Percentiles rank a stretch among this genome's conserved stretches.
phyloP scores from a whole-genome alignment of 805 yeast genomes.

The Ogataea sp. region DNA sequence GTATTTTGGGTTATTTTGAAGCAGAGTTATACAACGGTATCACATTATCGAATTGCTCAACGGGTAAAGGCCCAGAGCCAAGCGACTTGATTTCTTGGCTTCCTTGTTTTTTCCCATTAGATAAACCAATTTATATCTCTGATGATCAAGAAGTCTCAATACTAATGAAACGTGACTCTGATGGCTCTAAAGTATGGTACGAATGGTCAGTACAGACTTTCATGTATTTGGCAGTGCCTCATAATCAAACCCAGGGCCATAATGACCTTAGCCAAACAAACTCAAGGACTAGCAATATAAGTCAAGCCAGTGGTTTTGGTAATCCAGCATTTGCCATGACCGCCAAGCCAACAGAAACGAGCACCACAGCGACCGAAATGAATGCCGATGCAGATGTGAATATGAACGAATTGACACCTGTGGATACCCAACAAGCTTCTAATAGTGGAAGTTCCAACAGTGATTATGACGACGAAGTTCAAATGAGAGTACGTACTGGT shows the following conservation, averaged over 20 bases:
- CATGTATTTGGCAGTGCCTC: conserved; percentile 26
- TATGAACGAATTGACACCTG: too few species aligned
- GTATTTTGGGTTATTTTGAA: conserved; percentile 68
- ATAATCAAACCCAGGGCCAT: conserved; percentile 8
- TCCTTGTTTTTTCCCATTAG: conserved; percentile 57
- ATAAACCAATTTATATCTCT: conserved; percentile 40
- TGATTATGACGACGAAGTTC: conserved; percentile 25
- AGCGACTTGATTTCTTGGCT: conserved; percentile 54
- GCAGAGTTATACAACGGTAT: conserved; percentile 59
- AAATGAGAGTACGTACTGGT: conserved; percentile 35
- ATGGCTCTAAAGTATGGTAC: conserved; percentile 47
- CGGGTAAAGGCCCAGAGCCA: conserved; percentile 26
- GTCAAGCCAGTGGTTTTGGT: too few species aligned
- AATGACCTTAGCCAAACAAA: conserved; percentile 3
- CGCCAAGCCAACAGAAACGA: too few species aligned
- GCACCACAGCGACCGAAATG: too few species aligned
- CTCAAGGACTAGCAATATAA: too few species aligned
- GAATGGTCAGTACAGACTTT: conserved; percentile 57
- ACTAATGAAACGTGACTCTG: conserved; percentile 38
- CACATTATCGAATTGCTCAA: conserved; percentile 42
- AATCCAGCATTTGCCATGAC: too few species aligned
- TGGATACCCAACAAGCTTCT: too few species aligned
- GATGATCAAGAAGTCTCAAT: conserved; percentile 50
- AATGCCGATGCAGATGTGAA: too few species aligned
- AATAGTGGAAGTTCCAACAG: neutral